Conservation (phyloP, 2,329 filamentous ascomycete species). For the Pseudocercospora eumusae region DNA sequence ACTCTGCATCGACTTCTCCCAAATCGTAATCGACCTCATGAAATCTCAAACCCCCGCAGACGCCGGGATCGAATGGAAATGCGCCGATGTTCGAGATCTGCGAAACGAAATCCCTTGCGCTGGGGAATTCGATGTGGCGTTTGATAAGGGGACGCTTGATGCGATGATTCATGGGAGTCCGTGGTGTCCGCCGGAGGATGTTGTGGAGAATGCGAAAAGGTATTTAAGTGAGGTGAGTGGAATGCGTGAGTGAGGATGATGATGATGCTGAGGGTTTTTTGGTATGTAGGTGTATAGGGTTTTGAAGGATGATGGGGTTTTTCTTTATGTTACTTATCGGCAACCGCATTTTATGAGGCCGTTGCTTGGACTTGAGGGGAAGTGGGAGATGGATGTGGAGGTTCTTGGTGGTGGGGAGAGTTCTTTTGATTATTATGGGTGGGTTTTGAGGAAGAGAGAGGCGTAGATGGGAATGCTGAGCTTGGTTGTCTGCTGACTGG, state of each 20-base stretch:
- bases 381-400: constrained; percentile 52
- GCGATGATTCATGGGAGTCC: constrained; percentile 40
- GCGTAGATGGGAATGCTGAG: not conserved
- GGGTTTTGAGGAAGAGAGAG: constrained; percentile 42
- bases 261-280: not conserved
- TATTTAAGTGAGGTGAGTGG: constrained; percentile 31
- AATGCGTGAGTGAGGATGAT: not conserved
- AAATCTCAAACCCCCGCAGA: constrained; percentile 44
- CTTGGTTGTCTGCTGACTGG: too few species aligned
- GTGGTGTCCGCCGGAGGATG: constrained; percentile 38
- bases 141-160: constrained; percentile 45
- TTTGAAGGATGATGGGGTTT: constrained; percentile 37
- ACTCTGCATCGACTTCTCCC: constrained; percentile 59
- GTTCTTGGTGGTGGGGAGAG: constrained; percentile 43
- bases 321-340: constrained; percentile 49
- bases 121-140: constrained; percentile 55
- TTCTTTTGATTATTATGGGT: constrained; percentile 55
- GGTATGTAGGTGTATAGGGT: constrained; percentile 32
- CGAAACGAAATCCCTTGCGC: constrained; percentile 41
- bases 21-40: constrained; percentile 58
- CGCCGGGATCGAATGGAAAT: constrained; percentile 52
- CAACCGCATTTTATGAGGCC: constrained; percentile 58
- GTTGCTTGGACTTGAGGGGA: constrained; percentile 46
- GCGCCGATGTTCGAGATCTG: constrained; percentile 57
- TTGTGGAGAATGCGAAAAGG: constrained; percentile 31